Evolutionary conservation across 176 grass and related monocot species (phyloP), one percentile per base, ranked within the genome.

Genomic region (Lolium rigidum): DNA sequence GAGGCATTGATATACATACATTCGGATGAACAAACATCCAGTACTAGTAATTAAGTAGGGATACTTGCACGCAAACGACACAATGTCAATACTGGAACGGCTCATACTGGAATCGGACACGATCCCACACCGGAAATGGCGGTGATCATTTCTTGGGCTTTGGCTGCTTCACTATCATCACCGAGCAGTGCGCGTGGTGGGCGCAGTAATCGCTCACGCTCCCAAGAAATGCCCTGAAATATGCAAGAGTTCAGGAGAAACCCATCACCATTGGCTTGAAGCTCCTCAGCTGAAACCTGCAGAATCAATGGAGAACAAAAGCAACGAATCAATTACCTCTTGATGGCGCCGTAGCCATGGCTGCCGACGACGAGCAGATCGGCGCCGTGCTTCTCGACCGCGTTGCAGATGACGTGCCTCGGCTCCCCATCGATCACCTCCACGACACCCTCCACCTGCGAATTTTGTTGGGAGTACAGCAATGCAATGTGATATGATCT

Each of bases 151-250:
- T 35, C 37, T 88, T 90, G 15, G 75, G 4, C 46, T 90, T 94
- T 6, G 91, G 85, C 38, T 83, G 68, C 87, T 96, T 94, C 25
- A 96, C 94, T 9, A 94, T 88, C 89, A 91, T 86, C 1, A 96
- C 94, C 7, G 81, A 84, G 82, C 89, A 96, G 77, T 79, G 82
- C 56, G 87, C 87, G 21, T 93, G 91, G 72, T 93, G 94, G 5
- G 94, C 84, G 63, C 90, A 93, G 91, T 95, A 92, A 84, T 94
- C 94, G 78, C 94, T 96, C 38, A 96, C 91, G 65, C 91, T 94
- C 38, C 94, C 91, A 0, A 92, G 84, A 9, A 96, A 70, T 1
- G 87, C 87, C 77, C 93, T 92, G 79, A 87, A 39, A 49, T 6
- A 1, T 9, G 1, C 7, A 48, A 60, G 39, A 48, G 43, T 48